Evolutionary conservation across 2,329 filamentous ascomycete genomes (phyloP), one percentile per base, ranked within the genome.

Genomic region (Erysiphe pulchra): DNA sequence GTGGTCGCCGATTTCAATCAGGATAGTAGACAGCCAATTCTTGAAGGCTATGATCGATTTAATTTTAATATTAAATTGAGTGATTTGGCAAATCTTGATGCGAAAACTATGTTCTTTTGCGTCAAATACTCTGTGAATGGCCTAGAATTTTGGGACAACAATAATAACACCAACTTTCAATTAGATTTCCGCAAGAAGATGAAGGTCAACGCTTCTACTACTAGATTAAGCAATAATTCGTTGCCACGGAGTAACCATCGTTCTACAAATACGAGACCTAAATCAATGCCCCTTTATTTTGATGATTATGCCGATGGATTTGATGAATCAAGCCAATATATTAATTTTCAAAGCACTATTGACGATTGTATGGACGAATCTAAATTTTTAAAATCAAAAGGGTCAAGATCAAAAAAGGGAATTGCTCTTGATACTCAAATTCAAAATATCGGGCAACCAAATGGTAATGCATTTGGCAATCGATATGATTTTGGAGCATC

Each of bases 401-500:
- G 68, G 36, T 70, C 73, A 48, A 73, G 75, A 57, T 80, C 82
- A 14, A 64, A 68, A 62, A 64, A 52, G 51, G 73, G 70, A 52
- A 57, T 76, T 17, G 56, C 70, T 54, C 61, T 66, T 55, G 59
- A 56, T 39, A 55, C 53, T 41, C 47, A 56, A n/a, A 51, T 49
- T 34, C 52, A 54, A 41, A 51, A 65, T 32, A 57, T 73, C 20
- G 59, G 68, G 0, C 62, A 70, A 1, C 70, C 72, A 1, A 75
- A 71, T 51, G 74, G 75, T 24, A 76, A 81, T 54, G 80, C 78
- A 16, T 94, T 95, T 60, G 81, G 84, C 42, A 86, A 86, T 61
- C 80, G 90, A 46, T 98, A 98, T 60, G 87, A 95, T 63, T 95
- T 98, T 60, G 78, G 81, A 49, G 83, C 83, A n/a, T 95, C 90